Evolutionary conservation across 2,329 filamentous ascomycete species (phyloP).

Genomic region (Penicillium thymicola): DNA sequence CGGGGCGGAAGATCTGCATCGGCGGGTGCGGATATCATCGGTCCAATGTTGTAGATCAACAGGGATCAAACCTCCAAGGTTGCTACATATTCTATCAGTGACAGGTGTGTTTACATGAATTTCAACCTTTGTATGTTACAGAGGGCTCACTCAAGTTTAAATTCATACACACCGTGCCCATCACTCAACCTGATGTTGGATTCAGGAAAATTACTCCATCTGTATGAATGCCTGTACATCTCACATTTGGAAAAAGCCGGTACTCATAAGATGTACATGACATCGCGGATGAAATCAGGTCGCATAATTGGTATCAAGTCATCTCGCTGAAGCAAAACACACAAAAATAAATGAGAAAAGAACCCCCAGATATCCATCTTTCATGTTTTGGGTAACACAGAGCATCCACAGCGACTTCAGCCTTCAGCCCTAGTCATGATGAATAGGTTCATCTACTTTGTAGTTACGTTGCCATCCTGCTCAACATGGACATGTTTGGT

Average conservation of each 20-base stretch:
- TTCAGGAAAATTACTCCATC: background rate
- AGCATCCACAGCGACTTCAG: background rate
- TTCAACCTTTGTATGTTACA: background rate
- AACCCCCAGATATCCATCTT: background rate
- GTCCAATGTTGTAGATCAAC: conserved; percentile 1
- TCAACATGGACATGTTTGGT: conserved; percentile 79
- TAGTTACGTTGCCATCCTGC: conserved; percentile 66
- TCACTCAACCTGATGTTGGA: background rate
- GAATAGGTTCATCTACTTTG: conserved; percentile 55
- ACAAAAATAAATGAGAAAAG: background rate
- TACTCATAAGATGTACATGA: conserved; percentile 12
- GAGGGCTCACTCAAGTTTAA: background rate
- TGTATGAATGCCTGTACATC: conserved; percentile 1
- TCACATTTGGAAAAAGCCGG: background rate
- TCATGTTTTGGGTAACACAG: background rate
- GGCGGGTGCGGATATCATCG: conserved; percentile 18
- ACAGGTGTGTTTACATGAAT: background rate
- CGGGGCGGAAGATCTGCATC: conserved; percentile 15
- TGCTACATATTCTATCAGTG: background rate
- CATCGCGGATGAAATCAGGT: conserved; percentile 9
- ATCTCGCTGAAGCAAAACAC: conserved; percentile 16
- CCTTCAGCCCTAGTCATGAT: background rate
- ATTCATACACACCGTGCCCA: background rate
- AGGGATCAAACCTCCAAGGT: background rate
- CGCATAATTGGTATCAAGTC: conserved; percentile 19